A percentile compares a stretch with the other conserved stretches of the same genome.
Conservation (phyloP, 2,329 filamentous ascomycete genomes). For the Aspergillus sp. region DNA sequence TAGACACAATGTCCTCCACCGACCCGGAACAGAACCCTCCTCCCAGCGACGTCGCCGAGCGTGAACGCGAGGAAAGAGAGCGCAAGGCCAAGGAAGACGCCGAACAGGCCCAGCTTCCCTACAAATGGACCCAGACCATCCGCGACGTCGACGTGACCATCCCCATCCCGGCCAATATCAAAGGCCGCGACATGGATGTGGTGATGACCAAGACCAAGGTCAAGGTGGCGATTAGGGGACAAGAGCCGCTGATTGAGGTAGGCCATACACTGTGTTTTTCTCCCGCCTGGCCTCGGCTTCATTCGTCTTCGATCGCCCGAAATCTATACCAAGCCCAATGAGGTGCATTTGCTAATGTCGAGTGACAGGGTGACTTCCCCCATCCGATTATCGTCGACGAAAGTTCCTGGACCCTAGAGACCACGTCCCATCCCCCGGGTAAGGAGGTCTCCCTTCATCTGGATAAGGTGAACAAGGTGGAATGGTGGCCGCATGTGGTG, state of each 20-base stretch:
- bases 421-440: constrained; percentile 53
- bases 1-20: constrained; percentile 27
- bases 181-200: constrained; percentile 79
- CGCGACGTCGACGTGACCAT: constrained; percentile 79
- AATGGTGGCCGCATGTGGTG: constrained; percentile 96
- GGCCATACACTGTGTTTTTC: constrained; percentile 3
- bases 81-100: constrained; percentile 70
- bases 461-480: constrained; percentile 94
- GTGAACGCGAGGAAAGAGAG: constrained; percentile 56
- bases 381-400: constrained; percentile 79
- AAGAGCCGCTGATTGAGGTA: constrained; percentile 79
- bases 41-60: constrained; percentile 44
- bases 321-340: not conserved
- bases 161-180: constrained; percentile 75
- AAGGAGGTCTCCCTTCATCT: constrained; percentile 86
- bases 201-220: constrained; percentile 77
- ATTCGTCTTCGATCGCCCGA: too few species aligned
- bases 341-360: constrained; percentile 4
- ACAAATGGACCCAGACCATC: constrained; percentile 97
- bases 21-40: constrained; percentile 30
- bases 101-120: constrained; percentile 88
- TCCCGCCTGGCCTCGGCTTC: not conserved
- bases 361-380: constrained; percentile 73
- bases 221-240: constrained; percentile 80
- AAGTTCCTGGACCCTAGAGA: constrained; percentile 87